Conservation (phyloP, 164 flowering plant species). For the Nelumbo lutea region DNA sequence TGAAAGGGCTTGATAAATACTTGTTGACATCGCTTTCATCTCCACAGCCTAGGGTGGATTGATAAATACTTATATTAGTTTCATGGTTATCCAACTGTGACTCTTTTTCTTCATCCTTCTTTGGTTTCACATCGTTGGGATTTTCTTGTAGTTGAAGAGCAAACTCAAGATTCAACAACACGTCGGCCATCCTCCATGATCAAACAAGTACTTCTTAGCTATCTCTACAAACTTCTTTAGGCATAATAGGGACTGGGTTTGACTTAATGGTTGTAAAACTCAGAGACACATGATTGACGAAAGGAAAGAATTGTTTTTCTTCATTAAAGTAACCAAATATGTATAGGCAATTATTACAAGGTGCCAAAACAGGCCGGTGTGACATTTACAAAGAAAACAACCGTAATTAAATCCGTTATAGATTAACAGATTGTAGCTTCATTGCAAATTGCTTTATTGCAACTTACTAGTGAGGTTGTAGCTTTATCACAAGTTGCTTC, state of each 20-base stretch:
- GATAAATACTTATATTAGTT: conserved; percentile 4
- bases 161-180: conserved; percentile 48
- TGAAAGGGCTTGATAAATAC: conserved; percentile 3
- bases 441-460: too few species aligned
- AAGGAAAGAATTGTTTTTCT: too few species aligned
- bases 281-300: too few species aligned
- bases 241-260: conserved; percentile 14
- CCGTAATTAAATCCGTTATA: too few species aligned
- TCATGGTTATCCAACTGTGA: conserved; percentile 7
- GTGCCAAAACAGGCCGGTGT: too few species aligned
- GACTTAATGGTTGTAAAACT: too few species aligned
- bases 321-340: too few species aligned
- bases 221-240: conserved; percentile 36
- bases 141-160: conserved; percentile 36
- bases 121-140: conserved; percentile 9
- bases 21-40: conserved; percentile 16
- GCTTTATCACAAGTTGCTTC: too few species aligned
- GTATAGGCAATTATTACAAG: too few species aligned
- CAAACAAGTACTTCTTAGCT: conserved; percentile 41
- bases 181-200: conserved; percentile 47
- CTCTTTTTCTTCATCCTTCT: neutral
- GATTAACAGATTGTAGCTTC: too few species aligned
- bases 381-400: too few species aligned
- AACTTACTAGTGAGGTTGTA: too few species aligned
- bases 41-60: conserved; percentile 5